Conservation (phyloP, 805 yeast genomes). For the Monosporozyma unispora region DNA sequence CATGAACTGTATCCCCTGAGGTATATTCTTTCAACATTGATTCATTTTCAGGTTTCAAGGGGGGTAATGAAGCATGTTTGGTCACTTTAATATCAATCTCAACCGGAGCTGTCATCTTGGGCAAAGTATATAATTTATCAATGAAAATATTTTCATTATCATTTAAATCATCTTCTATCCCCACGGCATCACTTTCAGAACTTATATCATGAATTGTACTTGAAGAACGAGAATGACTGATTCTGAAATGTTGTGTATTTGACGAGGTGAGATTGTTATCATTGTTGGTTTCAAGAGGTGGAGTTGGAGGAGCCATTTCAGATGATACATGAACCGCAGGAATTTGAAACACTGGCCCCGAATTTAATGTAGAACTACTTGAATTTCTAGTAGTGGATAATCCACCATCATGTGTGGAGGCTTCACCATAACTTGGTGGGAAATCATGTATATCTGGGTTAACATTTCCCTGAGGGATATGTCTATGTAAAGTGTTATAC, state of each 20-base stretch:
- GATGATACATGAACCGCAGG: neutral
- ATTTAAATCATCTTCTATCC: constrained; percentile 9
- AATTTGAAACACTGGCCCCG: neutral
- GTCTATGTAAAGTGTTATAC: constrained; percentile 20
- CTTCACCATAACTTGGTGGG: constrained; percentile 13
- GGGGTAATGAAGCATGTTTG: constrained; percentile 16
- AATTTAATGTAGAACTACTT: neutral
- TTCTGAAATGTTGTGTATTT: neutral
- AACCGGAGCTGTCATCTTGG: constrained; percentile 12
- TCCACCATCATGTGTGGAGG: neutral
- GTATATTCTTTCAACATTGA: constrained; percentile 37
- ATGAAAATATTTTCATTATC: constrained; percentile 13
- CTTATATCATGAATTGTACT: neutral
- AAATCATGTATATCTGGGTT: constrained; percentile 14
- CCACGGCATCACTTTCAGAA: neutral
- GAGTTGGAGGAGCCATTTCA: neutral
- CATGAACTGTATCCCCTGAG: constrained; percentile 48
- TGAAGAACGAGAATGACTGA: neutral
- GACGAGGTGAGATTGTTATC: neutral
- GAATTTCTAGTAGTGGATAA: neutral
- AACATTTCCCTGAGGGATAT: constrained; percentile 17
- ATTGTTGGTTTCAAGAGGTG: neutral
- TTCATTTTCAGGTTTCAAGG: constrained; percentile 21
- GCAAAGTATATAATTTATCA: constrained; percentile 19
- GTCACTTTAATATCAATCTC: constrained; percentile 19